A percentile compares a stretch with the other conserved stretches of the same genome.
Evolutionary conservation across 345 rosid species (phyloP).

Genomic region (Ceriops tagal): DNA sequence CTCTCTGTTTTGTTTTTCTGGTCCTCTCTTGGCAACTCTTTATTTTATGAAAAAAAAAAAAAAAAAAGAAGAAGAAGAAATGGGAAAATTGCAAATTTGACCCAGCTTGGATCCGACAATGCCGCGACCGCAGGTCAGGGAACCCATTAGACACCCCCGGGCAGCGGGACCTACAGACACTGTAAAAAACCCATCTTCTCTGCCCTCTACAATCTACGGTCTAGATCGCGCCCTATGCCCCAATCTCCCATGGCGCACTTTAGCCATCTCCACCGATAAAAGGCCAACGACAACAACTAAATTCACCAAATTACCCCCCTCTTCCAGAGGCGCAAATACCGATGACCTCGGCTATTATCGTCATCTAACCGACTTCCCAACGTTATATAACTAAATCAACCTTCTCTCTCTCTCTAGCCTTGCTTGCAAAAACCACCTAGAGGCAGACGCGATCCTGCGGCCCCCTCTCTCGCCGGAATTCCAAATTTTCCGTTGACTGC

Average conservation of each 20-base stretch:
- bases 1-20: not conserved
- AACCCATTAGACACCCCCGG: conserved; percentile 32
- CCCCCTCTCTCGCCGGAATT: conserved; percentile 23
- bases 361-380: not conserved
- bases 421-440: conserved; percentile 28
- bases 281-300: not conserved
- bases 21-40: not conserved
- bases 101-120: conserved; percentile 44
- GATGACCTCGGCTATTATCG: not conserved
- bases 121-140: conserved; percentile 48
- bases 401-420: conserved; percentile 11
- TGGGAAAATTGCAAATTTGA: conserved; percentile 5
- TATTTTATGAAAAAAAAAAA: not conserved
- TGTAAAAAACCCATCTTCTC: not conserved
- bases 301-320: conserved; percentile 10
- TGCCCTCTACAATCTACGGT: conserved; percentile 37
- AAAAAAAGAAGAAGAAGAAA: not conserved
- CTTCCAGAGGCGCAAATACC: not conserved
- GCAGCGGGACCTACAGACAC: conserved; percentile 14
- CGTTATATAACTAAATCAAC: conserved; percentile 1
- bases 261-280: conserved; percentile 21
- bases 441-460: conserved; percentile 8
- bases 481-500: conserved; percentile 15
- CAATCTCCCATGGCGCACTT: conserved; percentile 27
- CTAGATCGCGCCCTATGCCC: conserved; percentile 19